Evolutionary conservation across 352 stramenopile genomes (phyloP), one percentile per base, ranked within the genome.

Genomic region (Aphanomyces astaci): DNA sequence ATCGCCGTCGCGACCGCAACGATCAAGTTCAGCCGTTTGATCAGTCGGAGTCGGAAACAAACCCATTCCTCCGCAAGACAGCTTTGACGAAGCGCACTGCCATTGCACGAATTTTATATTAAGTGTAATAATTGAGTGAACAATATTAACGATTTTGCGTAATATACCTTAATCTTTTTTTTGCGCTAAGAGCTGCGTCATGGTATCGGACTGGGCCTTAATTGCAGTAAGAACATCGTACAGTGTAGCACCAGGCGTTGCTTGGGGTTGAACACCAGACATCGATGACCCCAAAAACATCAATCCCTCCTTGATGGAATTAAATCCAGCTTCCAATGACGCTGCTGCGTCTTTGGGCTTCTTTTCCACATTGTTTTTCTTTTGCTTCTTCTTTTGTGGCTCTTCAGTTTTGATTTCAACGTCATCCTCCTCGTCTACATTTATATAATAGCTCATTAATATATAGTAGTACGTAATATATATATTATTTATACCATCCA

Each of bases 291-390:
- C 30, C 27, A 63, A 25, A 22, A 31, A 25, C 30, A 63, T 33
- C 17, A 63, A 31, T 25, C 54, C 54, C 28, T 63, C 54, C 54
- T 63, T 63, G 22, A 63, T 27, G 9, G 25, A 27, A 24, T 19
- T 27, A 33, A 63, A 63, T 5, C 54, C 54, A 25, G 31, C 30
- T 63, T 30, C 54, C 4, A 63, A 25, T 13, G 54, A 25, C 10
- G 43, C 54, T 3, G 22, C 27, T 48, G 19, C 9, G 1, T 27
- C 13, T n/a, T 17, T 45, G 28, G 49, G 25, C 49, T 57, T 57
- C n/a, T n/a, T 43, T 43, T 43, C 36, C 7, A 43, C 15, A 15
- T 7, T 15, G 7, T 43, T 15, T 15, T 43, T 43, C 15, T 43
- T 43, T 43, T 43, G 36, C 36, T 43, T 43, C 15, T 7, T 7